These are phyloP conservation scores for Paraleonurus japonicus DNA, from an alignment of 257 asterid genomes.

Conservation along the genomic window DNA sequence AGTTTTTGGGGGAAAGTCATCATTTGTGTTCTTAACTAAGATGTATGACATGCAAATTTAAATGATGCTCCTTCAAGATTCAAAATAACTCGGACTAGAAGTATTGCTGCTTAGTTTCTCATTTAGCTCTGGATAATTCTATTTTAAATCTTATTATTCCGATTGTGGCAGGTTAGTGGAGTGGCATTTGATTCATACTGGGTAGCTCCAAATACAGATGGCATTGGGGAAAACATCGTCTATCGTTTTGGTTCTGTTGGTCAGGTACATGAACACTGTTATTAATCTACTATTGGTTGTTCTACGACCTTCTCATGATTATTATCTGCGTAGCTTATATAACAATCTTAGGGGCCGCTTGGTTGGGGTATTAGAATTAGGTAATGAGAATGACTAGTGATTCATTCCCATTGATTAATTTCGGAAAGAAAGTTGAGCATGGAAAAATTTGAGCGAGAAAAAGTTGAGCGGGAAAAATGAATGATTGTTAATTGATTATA, in stretches of 20 bases:
- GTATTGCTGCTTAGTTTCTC: constrained; percentile 10
- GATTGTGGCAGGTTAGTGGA: constrained; percentile 83
- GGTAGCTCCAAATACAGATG: constrained; percentile 86
- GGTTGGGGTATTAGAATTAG: no score
- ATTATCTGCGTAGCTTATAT: not conserved
- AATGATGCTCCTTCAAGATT: constrained; percentile 4
- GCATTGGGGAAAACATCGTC: constrained; percentile 73
- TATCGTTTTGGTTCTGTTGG: constrained; percentile 99
- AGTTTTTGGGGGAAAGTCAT: not conserved
- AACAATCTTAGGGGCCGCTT: no score
- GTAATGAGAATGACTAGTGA: no score
- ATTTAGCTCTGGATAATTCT: constrained; percentile 17
- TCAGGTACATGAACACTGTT: constrained; percentile 57
- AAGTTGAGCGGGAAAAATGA: no score
- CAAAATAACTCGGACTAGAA: not conserved
- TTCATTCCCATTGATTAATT: no score
- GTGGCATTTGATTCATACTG: constrained; percentile 97
- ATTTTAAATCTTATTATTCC: constrained; percentile 11
- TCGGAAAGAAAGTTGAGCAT: no score
- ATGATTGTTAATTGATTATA: no score
- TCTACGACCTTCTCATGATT: not conserved
- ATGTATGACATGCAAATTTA: not conserved
- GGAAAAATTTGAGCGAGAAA: no score
- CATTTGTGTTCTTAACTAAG: not conserved
- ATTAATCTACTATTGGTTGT: constrained; percentile 2